Evolutionary conservation across 768 basidiomycete genomes (phyloP).

Genomic region (Xanthoconium stramineum): DNA sequence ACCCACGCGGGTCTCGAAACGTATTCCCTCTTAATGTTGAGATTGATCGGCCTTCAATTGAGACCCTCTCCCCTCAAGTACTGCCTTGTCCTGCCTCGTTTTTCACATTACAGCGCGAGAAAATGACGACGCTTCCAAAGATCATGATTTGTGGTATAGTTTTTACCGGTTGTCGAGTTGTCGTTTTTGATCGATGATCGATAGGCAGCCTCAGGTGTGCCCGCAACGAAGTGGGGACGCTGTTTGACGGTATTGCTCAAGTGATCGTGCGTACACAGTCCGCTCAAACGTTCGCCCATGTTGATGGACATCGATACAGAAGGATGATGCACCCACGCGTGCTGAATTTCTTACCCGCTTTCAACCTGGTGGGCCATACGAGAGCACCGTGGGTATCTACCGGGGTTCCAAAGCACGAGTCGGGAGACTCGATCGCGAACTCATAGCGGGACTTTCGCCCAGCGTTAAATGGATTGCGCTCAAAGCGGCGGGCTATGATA

Average conservation of each 20-base stretch:
- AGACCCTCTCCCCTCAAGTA: neutral
- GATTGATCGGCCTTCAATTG: neutral
- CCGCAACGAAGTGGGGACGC: conserved; percentile 58
- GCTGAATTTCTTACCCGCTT: conserved; percentile 45
- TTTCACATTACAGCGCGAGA: neutral
- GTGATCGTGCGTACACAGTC: conserved; percentile 54
- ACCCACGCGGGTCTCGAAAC: neutral
- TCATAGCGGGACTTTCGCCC: conserved; percentile 57
- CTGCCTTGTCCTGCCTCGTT: neutral
- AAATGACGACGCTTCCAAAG: conserved; percentile 17
- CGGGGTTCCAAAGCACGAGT: conserved; percentile 43
- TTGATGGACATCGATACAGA: conserved; percentile 1
- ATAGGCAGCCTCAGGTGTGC: conserved; percentile 74
- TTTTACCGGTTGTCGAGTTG: too few relatives aligned
- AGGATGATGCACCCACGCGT: conserved; percentile 42
- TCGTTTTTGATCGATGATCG: neutral
- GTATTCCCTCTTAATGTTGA: neutral
- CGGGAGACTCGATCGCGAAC: conserved; percentile 47
- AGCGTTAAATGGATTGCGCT: conserved; percentile 81
- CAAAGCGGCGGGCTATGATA: conserved; percentile 87
- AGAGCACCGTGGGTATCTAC: conserved; percentile 48
- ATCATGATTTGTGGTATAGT: conserved; percentile 31
- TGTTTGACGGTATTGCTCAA: conserved; percentile 67
- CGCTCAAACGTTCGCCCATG: neutral
- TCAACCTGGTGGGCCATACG: conserved; percentile 44